These are phyloP conservation scores for Metschnikowia colocasiae DNA, from an alignment of 805 yeast genomes.

Conservation along the genomic window DNA sequence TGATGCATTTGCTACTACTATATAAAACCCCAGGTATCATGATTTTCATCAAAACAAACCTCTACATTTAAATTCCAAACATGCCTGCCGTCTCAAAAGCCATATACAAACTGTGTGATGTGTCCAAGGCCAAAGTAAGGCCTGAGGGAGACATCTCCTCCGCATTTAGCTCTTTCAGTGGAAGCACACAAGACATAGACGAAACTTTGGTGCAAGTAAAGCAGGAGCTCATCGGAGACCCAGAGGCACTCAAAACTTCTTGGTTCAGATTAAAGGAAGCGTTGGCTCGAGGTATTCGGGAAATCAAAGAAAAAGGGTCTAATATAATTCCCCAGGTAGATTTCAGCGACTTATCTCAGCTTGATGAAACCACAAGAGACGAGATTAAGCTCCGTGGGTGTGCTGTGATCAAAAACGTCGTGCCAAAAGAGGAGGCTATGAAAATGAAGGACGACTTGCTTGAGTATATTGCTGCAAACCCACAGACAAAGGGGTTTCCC, in stretches of 20 bases:
- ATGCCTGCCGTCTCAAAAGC: neutral
- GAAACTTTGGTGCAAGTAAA: constrained; percentile 7
- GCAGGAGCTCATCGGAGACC: constrained; percentile 6
- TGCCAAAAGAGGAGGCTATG: constrained; percentile 4
- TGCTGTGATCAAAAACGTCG: constrained; percentile 5
- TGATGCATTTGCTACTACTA: neutral
- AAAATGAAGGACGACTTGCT: constrained; percentile 6
- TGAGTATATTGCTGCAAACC: constrained; percentile 6
- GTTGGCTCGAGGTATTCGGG: constrained; percentile 5
- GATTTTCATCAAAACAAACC: neutral
- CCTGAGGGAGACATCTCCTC: constrained; percentile 13
- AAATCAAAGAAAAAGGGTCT: constrained; percentile 8
- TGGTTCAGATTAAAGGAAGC: constrained; percentile 9
- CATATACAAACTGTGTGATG: constrained; percentile 4
- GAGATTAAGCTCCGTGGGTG: constrained; percentile 8
- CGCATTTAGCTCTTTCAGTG: constrained; percentile 9
- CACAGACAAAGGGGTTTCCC: constrained; percentile 13
- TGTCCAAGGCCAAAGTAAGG: constrained; percentile 9
- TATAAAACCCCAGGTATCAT: neutral
- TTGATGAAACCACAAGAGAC: neutral
- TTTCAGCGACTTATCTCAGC: neutral
- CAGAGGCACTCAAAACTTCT: constrained; percentile 5
- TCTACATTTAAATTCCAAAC: neutral
- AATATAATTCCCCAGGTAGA: constrained; percentile 5
- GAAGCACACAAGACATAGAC: constrained; percentile 1